These are phyloP conservation scores for Daldinia decipiens DNA, from an alignment of 495 filamentous ascomycete species.

Conservation along the genomic window DNA sequence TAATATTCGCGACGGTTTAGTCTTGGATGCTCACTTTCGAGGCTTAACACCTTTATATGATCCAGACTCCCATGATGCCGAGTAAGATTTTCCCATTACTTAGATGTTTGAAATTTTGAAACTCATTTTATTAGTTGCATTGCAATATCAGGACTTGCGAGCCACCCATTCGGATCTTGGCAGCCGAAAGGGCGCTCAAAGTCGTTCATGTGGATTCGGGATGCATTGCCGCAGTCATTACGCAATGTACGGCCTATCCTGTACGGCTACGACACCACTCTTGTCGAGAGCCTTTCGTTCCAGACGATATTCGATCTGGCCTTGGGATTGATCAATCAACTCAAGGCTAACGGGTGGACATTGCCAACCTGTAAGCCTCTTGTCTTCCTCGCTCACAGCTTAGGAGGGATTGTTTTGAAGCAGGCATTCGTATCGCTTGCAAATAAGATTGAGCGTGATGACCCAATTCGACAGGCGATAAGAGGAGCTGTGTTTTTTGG, in stretches of 20 bases:
- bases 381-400: slow-evolving; percentile 51
- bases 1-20: slow-evolving; percentile 6
- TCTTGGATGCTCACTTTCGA: slow-evolving; percentile 28
- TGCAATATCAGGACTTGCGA: slow-evolving; percentile 41
- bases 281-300: slow-evolving; percentile 22
- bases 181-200: slow-evolving; percentile 35
- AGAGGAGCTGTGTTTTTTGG: slow-evolving; percentile 50
- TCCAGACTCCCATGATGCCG: slow-evolving; percentile 16
- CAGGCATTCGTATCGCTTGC: slow-evolving; percentile 39
- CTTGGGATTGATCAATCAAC: slow-evolving; percentile 20
- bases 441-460: slow-evolving; percentile 13
- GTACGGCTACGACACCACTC: slow-evolving; percentile 33
- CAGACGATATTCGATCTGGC: slow-evolving; percentile 40
- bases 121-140: slow-evolving; percentile 25
- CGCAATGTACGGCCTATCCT: slow-evolving; percentile 18
- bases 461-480: slow-evolving; percentile 23
- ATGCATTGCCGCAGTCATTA: slow-evolving; percentile 41
- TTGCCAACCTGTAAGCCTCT: slow-evolving; percentile 29
- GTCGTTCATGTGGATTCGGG: slow-evolving; percentile 51
- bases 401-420: slow-evolving; percentile 52
- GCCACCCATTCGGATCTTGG: slow-evolving; percentile 44
- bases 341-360: slow-evolving; percentile 18
- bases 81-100: slow-evolving; percentile 14
- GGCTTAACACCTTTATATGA: slow-evolving; percentile 27
- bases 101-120: background rate